Base-by-base conservation (phyloP, 108 stramenopile genomes). In the Skeletonema costatum region DNA sequence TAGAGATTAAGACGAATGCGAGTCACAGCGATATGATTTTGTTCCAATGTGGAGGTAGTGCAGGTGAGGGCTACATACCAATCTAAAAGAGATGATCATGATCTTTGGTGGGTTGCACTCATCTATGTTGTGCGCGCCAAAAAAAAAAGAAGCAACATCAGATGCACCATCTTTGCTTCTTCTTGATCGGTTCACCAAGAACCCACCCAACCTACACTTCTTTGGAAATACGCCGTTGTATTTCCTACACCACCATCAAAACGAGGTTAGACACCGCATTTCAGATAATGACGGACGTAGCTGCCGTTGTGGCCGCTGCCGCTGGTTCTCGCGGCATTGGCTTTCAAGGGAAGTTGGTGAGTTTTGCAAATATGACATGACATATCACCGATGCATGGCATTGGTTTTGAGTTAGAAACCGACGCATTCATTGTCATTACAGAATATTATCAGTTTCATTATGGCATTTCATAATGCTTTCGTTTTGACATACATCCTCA, bases 281-380 rank as follows among this genome's bases (percentile, higher is more conserved):
- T 68, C 75, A 82, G 38, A 68, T 75, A 12, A 87, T 87, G 87
- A 79, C 76, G 73, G 87, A 90, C 58, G 75, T 86, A 60, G 86
- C 85, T 51, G 90, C 90, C 44, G 85, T 90, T 35, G 90, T 90
- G 41, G 90, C 90, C 21, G 90, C 88, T 48, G 84, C 90, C 60
- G 78, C 84, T 46, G 68, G 70, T 0, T 68, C 84, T 29, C 81
- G 90, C 10, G 90, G 90, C 68, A 90, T 90, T 66, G 90, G 94
- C 48, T 87, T 66, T 46, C 60, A 87, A 41, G 91, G 91, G 31
- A 70, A 91, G 58, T 70, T 96, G 81, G 89, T 89, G 83, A 71
- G 89, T 73, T 42, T 29, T 68, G 12, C 35, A 73, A 19, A 36
- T 66, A 17, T 67, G 64, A 36, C 29, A 32, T 32, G 32, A 33